Conservation (phyloP, 345 rosid species). For the Cochlearia excelsa region DNA sequence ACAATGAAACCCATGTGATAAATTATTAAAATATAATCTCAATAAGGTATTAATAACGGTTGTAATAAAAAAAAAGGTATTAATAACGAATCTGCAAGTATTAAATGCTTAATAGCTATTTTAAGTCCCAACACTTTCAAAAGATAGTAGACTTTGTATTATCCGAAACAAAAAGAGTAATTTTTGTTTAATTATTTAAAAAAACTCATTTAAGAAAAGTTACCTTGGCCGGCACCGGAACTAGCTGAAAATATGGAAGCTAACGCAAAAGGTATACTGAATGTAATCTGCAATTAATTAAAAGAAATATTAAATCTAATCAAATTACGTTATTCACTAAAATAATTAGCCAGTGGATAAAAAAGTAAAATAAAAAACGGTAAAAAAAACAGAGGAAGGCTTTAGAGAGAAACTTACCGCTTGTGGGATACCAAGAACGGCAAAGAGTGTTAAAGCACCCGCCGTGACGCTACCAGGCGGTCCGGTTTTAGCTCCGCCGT, state of each 20-base stretch:
- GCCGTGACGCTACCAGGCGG: conserved; percentile 50
- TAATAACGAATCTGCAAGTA: conserved; percentile 11
- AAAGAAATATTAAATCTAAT: neutral
- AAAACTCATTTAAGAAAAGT: neutral
- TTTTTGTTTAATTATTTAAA: neutral
- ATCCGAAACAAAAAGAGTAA: conserved; percentile 29
- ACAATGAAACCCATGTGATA: too few relatives aligned
- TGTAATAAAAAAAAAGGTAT: too few relatives aligned
- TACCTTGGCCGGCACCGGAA: conserved; percentile 87
- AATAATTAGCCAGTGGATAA: conserved; percentile 5
- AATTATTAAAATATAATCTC: neutral
- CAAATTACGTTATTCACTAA: neutral
- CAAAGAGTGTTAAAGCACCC: conserved; percentile 60
- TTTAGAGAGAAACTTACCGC: conserved; percentile 46
- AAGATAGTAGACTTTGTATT: conserved; percentile 24
- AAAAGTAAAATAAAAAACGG: neutral
- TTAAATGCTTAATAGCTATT: conserved; percentile 15
- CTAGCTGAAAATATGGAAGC: conserved; percentile 69
- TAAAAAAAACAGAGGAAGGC: neutral
- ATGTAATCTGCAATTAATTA: conserved; percentile 54
- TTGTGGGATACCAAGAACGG: conserved; percentile 70
- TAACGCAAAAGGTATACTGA: conserved; percentile 81
- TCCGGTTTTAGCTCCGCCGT: conserved; percentile 29
- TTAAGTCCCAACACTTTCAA: conserved; percentile 25
- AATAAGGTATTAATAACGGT: neutral